Base-by-base conservation (phyloP, 257 asterid species). In the Nemophila menziesii region DNA sequence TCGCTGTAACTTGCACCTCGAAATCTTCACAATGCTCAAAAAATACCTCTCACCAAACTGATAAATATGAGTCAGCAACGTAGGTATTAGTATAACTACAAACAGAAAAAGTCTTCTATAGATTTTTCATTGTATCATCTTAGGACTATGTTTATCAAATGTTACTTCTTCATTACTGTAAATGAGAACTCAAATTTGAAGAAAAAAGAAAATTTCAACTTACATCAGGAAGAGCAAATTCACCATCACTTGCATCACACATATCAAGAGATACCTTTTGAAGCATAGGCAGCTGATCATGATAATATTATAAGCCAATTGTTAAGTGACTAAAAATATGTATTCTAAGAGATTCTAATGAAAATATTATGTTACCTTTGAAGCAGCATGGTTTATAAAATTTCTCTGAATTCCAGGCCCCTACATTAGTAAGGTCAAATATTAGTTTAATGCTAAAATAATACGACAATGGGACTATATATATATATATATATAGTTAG, bases 221-320 rank as follows among this genome's bases (percentile, higher is more conserved):
- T 78, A 86, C 96, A 64, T 41, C 52, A 58, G 92, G 94, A 57
- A 82, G 48, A 61, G 79, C 93, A 16, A 68, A 82, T 67, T 77
- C 92, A 10, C 73, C 75, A 45, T 77, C 82, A 54, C 47, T 63
- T n/a, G 93, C 78, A 59, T 87, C 97, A 36, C 97, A 87, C 24
- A 54, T 54, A 56, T 87, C 97, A 8, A 82, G 61, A 43, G 97
- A 78, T 52, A 87, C 56, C 60, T 74, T 79, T 14, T 94, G 93
- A 54, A 87, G 89, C 87, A 79, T 64, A 11, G 93, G 95, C 77
- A 82, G 37, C 94, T 86, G 71, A 44, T 2, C 4, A 40, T 15
- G 19, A n/a, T 12, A 38, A 38, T 20, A n/a, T n/a, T 11, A 13
- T 2, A 8, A 15, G 20, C 3, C 24, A 41, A 18, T 18, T 41